These are phyloP conservation scores for Fusarium luffae DNA, from an alignment of 2,329 filamentous ascomycete species.

Conservation along the genomic window DNA sequence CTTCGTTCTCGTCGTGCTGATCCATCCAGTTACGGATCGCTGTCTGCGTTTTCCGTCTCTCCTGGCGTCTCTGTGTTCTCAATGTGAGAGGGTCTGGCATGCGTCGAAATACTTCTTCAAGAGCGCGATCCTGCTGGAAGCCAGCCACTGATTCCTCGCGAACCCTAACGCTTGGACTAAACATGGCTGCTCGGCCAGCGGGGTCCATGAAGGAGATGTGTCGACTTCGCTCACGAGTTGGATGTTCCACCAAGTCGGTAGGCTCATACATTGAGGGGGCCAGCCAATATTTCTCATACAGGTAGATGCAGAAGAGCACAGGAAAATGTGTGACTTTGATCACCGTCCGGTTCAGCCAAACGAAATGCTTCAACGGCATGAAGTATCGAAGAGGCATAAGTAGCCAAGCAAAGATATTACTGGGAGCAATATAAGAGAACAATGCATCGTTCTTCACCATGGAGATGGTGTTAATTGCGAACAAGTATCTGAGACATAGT, in stretches of 20 bases:
- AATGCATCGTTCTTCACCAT: constrained; percentile 98
- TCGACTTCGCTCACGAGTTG: constrained; percentile 61
- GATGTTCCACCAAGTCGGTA: constrained; percentile 84
- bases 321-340: constrained; percentile 94
- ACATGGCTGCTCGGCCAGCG: constrained; percentile 68
- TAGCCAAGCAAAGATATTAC: constrained; percentile 91
- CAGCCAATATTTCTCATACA: constrained; percentile 86
- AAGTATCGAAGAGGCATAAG: constrained; percentile 84
- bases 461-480: constrained; percentile 95
- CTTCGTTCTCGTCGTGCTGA: constrained; percentile 65
- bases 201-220: constrained; percentile 69
- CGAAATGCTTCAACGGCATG: constrained; percentile 83
- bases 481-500: constrained; percentile 71
- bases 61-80: constrained; percentile 68
- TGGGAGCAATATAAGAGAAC: constrained; percentile 92
- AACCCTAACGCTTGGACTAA: constrained; percentile 77
- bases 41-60: constrained; percentile 79
- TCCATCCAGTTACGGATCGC: constrained; percentile 95
- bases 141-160: constrained; percentile 89
- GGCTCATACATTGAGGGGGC: constrained; percentile 82
- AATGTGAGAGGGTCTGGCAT: constrained; percentile 73
- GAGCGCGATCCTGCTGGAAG: constrained; percentile 86
- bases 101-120: constrained; percentile 90
- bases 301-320: constrained; percentile 84
- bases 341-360: constrained; percentile 86